phyloP scores from a whole-genome alignment of 306 rosid genomes.

The Vicia villosa region DNA sequence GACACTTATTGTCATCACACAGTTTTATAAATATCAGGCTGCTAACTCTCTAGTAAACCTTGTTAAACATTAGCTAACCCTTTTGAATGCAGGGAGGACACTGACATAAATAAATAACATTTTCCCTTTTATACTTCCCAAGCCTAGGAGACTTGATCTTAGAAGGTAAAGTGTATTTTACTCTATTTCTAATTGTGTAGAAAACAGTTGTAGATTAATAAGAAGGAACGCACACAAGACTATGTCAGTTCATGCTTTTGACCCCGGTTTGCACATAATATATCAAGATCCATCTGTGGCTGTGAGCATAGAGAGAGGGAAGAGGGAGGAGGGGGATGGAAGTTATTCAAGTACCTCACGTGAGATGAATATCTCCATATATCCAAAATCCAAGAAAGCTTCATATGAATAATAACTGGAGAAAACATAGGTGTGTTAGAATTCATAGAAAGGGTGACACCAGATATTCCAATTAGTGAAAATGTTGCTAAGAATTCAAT shows the following conservation, averaged over 20 bases:
- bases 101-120: background rate
- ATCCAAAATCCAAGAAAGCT: constrained; percentile 96
- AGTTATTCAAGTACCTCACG: constrained; percentile 73
- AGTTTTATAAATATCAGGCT: constrained; percentile 18
- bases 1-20: background rate
- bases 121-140: constrained; percentile 17
- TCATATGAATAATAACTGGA: constrained; percentile 91
- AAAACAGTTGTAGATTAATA: constrained; percentile 7
- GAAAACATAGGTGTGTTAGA: constrained; percentile 42
- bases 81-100: constrained; percentile 1
- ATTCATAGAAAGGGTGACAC: constrained; percentile 28
- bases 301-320: background rate
- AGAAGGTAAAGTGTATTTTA: background rate
- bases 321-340: background rate
- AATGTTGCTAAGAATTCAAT: constrained; percentile 7
- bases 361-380: constrained; percentile 82
- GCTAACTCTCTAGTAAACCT: constrained; percentile 5
- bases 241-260: constrained; percentile 11
- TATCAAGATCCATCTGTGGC: background rate
- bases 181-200: background rate
- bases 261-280: background rate
- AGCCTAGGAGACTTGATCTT: background rate
- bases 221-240: constrained; percentile 26
- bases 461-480: constrained; percentile 16
- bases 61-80: constrained; percentile 8